Conservation (phyloP, 2,329 filamentous ascomycete species). For the Colletotrichum liaoningense region DNA sequence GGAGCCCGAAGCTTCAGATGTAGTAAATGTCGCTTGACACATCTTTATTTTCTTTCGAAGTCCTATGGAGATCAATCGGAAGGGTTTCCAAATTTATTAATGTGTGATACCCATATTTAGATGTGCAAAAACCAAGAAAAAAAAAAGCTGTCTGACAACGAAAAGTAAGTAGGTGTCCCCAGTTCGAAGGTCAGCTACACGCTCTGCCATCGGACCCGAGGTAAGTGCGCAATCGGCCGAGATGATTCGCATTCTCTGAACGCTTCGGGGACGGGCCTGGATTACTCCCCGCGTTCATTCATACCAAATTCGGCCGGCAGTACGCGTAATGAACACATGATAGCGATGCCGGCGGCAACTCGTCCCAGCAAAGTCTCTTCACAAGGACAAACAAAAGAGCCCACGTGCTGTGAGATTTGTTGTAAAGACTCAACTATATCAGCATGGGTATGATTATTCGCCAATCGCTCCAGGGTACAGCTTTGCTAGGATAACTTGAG, state of each 20-base stretch:
- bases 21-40: background rate
- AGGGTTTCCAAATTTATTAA: no score
- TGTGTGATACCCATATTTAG: no score
- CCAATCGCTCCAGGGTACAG: conserved; percentile 3
- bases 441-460: background rate
- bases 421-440: background rate
- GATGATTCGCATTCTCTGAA: background rate
- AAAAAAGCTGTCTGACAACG: no score
- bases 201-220: no score
- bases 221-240: background rate
- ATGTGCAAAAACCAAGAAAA: no score
- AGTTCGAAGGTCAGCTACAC: no score
- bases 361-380: background rate
- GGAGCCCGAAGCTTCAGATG: background rate
- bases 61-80: no score
- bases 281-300: no score
- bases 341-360: background rate
- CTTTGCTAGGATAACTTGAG: background rate
- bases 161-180: no score
- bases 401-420: conserved; percentile 9
- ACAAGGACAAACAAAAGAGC: background rate
- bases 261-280: background rate
- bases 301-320: no score
- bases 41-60: no score
- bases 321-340: background rate